These are phyloP conservation scores for Phyllostachys edulis DNA, from an alignment of 176 grass and related monocot genomes.

Conservation along the genomic window DNA sequence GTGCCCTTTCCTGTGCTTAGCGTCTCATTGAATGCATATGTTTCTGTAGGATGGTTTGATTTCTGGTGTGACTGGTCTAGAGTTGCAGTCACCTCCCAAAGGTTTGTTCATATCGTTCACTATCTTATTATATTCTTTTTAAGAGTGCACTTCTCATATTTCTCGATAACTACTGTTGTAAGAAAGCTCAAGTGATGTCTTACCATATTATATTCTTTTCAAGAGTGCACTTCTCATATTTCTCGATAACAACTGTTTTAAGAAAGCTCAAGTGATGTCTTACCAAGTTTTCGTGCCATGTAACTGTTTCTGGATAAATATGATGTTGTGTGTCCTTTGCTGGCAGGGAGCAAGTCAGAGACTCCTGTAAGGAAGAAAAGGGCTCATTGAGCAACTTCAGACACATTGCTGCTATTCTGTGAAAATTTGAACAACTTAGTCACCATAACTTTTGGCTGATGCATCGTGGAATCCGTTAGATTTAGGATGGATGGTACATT, in stretches of 20 bases:
- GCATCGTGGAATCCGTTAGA: background rate
- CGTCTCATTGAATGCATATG: background rate
- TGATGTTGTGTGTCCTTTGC: background rate
- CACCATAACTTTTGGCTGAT: background rate
- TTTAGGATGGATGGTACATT: background rate
- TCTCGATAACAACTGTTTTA: no score
- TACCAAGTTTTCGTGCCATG: background rate
- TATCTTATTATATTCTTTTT: background rate
- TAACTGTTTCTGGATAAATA: background rate
- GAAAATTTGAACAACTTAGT: background rate
- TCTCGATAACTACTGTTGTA: background rate
- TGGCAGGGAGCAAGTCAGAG: background rate
- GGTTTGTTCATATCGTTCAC: background rate
- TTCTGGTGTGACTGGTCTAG: background rate
- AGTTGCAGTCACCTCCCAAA: background rate
- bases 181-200: background rate
- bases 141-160: background rate
- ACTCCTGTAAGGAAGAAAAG: background rate
- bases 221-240: no score
- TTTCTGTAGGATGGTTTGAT: constrained; percentile 32
- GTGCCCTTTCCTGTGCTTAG: background rate
- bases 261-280: no score
- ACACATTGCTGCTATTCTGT: background rate
- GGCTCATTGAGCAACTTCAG: background rate
- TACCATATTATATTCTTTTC: no score